These are phyloP conservation scores for Penicillium palitans DNA, from an alignment of 2,329 filamentous ascomycete genomes.

Conservation along the genomic window DNA sequence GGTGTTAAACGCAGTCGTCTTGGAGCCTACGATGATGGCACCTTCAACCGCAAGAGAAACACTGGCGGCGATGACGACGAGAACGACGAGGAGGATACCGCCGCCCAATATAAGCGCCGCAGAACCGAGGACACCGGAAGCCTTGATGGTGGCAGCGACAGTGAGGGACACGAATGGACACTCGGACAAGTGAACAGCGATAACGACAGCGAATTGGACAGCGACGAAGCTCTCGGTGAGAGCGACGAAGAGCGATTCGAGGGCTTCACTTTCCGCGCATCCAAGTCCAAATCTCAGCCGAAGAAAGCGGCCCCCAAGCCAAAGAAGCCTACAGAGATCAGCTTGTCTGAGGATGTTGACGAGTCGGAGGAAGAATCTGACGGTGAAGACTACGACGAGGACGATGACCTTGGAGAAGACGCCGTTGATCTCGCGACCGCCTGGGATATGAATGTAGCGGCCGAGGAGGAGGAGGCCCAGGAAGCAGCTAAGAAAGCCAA, in stretches of 20 bases:
- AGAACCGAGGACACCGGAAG: slow-evolving; percentile 46
- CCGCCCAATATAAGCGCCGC: slow-evolving; percentile 48
- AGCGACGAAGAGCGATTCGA: slow-evolving; percentile 85
- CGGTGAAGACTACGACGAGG: slow-evolving; percentile 37
- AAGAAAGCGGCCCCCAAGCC: slow-evolving; percentile 21
- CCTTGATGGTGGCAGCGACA: slow-evolving; percentile 76
- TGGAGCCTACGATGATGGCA: slow-evolving; percentile 56
- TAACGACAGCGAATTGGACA: slow-evolving; percentile 69
- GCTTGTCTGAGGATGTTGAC: slow-evolving; percentile 53
- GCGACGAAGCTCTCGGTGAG: slow-evolving; percentile 81
- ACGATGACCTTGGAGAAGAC: slow-evolving; percentile 63
- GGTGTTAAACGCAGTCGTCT: slow-evolving; percentile 60
- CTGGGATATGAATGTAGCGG: slow-evolving; percentile 54
- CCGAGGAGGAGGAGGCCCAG: slow-evolving; percentile 44
- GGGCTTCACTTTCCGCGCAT: slow-evolving; percentile 66
- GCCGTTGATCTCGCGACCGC: slow-evolving; percentile 64
- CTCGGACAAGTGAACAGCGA: slow-evolving; percentile 69
- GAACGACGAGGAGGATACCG: slow-evolving; percentile 41
- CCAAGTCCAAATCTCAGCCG: slow-evolving; percentile 39
- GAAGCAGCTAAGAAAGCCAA: slow-evolving; percentile 31
- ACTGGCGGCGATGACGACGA: slow-evolving; percentile 45
- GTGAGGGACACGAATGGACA: slow-evolving; percentile 81
- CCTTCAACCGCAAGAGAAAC: slow-evolving; percentile 39
- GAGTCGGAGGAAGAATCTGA: slow-evolving; percentile 43
- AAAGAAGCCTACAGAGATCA: slow-evolving; percentile 42